Percentiles rank a stretch among this genome's conserved stretches.
Conservation (phyloP, 2,329 filamentous ascomycete genomes). For the Teratosphaeria epicoccoides region DNA sequence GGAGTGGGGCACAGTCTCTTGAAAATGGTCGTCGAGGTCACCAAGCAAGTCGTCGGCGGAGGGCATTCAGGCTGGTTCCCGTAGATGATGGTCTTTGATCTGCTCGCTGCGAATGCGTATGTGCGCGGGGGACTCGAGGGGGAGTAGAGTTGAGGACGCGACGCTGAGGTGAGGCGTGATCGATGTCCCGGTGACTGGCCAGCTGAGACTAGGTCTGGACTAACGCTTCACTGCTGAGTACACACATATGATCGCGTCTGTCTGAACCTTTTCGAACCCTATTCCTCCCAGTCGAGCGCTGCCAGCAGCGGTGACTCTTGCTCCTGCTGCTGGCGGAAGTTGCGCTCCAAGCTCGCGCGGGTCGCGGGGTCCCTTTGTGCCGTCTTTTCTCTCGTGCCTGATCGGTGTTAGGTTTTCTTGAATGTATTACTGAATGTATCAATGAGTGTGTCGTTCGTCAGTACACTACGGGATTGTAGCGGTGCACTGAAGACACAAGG, state of each 20-base stretch:
- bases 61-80: constrained; percentile 9
- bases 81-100: neutral
- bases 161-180: neutral
- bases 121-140: neutral
- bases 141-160: neutral
- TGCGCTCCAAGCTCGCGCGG: neutral
- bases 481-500: neutral
- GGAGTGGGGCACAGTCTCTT: constrained; percentile 12
- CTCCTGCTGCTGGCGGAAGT: neutral
- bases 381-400: neutral
- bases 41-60: constrained; percentile 13
- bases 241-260: neutral
- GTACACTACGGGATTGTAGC: neutral
- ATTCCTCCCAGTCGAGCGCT: neutral
- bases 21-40: constrained; percentile 17
- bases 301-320: neutral
- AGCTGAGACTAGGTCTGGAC: neutral
- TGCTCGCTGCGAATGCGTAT: neutral
- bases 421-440: neutral
- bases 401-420: neutral
- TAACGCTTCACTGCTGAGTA: neutral
- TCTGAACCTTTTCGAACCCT: too few relatives aligned
- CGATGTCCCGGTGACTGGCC: neutral
- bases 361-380: neutral
- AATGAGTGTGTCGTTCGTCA: neutral